These are phyloP conservation scores for Knoxia roxburghii DNA, from an alignment of 257 asterid species.

Conservation along the genomic window DNA sequence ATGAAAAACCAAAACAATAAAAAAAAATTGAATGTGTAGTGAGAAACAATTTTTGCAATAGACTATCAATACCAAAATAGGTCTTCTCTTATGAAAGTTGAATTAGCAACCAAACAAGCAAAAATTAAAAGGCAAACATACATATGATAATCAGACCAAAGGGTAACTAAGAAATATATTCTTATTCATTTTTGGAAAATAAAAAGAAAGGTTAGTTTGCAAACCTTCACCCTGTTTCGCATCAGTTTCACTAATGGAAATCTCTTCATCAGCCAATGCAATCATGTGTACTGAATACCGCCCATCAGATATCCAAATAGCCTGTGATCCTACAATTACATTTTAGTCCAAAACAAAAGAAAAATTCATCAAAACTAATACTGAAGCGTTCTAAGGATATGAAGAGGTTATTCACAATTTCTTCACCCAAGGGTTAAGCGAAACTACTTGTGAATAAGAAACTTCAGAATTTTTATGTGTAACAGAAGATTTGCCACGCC, in stretches of 20 bases:
- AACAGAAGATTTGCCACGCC: background rate
- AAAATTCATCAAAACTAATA: background rate
- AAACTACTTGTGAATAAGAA: background rate
- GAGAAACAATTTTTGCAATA: background rate
- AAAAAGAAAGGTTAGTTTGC: background rate
- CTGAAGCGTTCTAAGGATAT: background rate
- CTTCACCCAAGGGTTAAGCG: background rate
- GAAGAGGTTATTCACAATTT: background rate
- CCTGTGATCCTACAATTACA: slow-evolving; percentile 46
- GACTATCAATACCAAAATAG: too few relatives aligned
- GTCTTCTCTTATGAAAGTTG: too few relatives aligned
- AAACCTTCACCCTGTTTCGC: slow-evolving; percentile 33
- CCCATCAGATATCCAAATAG: slow-evolving; percentile 82
- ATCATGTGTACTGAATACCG: slow-evolving; percentile 56
- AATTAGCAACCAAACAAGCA: too few relatives aligned
- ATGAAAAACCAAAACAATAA: background rate
- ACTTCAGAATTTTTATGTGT: background rate
- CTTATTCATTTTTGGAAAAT: background rate
- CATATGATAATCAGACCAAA: slow-evolving; percentile 30
- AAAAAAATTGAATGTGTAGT: background rate
- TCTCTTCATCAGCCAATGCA: slow-evolving; percentile 40
- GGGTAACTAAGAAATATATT: slow-evolving; percentile 12
- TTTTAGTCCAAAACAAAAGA: background rate
- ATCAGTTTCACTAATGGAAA: slow-evolving; percentile 36
- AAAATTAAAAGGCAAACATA: background rate